Evolutionary conservation across 2,329 filamentous ascomycete genomes (phyloP).

Genomic region (Alternaria sp.): DNA sequence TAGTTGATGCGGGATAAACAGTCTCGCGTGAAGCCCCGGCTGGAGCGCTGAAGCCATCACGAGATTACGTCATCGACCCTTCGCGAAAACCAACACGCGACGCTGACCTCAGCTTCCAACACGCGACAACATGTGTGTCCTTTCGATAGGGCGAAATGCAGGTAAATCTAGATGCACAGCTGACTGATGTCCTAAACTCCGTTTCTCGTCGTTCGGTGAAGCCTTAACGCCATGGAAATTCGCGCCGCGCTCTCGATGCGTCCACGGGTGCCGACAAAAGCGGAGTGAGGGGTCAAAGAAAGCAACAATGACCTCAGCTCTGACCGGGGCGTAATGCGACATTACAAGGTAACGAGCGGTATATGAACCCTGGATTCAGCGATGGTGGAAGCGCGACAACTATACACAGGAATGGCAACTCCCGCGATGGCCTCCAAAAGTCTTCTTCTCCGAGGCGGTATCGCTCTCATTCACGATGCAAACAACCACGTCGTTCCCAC

Average conservation of each 20-base stretch:
- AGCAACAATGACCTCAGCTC: background rate
- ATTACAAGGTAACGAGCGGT: background rate
- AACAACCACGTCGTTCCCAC: constrained; percentile 42
- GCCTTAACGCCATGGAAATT: background rate
- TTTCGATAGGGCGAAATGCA: background rate
- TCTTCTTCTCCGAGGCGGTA: constrained; percentile 47
- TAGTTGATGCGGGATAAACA: background rate
- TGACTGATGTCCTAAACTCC: background rate
- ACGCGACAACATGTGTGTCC: background rate
- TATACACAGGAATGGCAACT: background rate
- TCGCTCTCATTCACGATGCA: constrained; percentile 45
- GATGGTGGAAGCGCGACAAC: background rate
- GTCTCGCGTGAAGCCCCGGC: background rate
- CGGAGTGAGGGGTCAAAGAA: background rate
- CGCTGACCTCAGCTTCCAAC: background rate
- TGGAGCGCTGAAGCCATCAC: background rate
- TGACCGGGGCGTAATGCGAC: background rate
- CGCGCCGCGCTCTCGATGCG: background rate
- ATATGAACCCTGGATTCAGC: background rate
- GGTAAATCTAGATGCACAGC: background rate
- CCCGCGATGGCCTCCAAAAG: background rate
- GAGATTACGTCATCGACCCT: background rate
- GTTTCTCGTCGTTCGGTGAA: background rate
- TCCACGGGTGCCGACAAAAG: background rate
- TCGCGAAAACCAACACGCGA: background rate